Evolutionary conservation across 345 rosid genomes (phyloP), one percentile per base, ranked within the genome.

Genomic region (Citrus glauca): DNA sequence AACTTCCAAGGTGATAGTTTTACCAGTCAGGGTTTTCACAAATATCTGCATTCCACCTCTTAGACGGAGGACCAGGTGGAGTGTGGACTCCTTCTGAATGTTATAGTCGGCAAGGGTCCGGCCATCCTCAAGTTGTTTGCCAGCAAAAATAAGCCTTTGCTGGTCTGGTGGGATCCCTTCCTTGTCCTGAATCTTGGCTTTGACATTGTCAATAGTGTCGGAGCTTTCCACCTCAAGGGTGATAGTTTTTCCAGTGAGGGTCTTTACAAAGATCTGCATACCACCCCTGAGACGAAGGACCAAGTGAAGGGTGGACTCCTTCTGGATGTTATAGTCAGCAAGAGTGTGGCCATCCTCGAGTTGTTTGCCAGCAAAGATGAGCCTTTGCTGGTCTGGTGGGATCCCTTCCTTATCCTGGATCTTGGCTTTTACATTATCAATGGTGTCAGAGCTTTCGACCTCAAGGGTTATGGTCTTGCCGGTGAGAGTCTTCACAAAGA

Each of bases 181-280:
- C 70, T 81, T 81, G 30, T 81, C 83, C 48, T 81, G 83, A 8
- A 81, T 81, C 14, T 81, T 81, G 0, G 83, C 77, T 10, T 81
- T 81, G 0, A 81, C 83, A 19, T 81, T 81, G 9, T 81, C 83
- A 6, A 81, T 72, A 2, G 83, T 72, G 32, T 81, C 83, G 0
- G 83, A 81, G 38, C 83, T 76, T 71, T 81, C 83, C 0, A 81
- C 83, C 66, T 81, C 83, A 7, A 81, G 48, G 28, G 83, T 81
- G 6, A 81, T 77, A 1, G 83, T 81, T 9, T 81, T 81, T 17
- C 83, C 83, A 0, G 83, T 81, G 14, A 81, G 80, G 9, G 83
- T 81, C 35, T 81, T 81, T 0, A 80, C 83, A 65, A 81, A 81
- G 69, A 81, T 81, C 56, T 81, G 83, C 83, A 81, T 81, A 28